Evolutionary conservation across 208 protist species (phyloP), one percentile per base, ranked within the genome.

Genomic region (Acanthamoeba pearcei): DNA sequence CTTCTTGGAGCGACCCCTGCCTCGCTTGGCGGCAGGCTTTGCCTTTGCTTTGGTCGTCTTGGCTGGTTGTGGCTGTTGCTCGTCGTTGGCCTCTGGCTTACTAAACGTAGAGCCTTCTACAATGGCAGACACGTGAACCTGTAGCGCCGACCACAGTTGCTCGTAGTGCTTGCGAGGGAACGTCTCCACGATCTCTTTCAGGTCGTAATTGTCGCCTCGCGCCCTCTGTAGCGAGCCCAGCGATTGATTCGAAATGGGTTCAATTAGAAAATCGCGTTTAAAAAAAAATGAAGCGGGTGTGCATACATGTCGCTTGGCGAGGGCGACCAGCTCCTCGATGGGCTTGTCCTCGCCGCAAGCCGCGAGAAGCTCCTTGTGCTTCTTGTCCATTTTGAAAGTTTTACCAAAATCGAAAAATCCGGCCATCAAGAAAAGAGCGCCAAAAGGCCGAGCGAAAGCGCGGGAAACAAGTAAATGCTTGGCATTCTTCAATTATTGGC

Each of bases 351-450:
- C 60, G 15, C 60, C 60, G 15, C 60, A 66, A 66, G 70, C 70
- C 29, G 70, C n/a, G 35, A 78, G 70, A 78, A 78, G 70, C 70
- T 78, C 70, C n/a, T 78, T 78, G 70, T 78, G 70, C n/a, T 78
- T 78, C 70, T 78, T 78, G 70, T 78, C 70, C 70, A 78, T 74
- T 72, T n/a, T 27, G 22, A 9, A 32, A n/a, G 64, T 6, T 29
- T 29, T 72, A 24, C 2, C 5, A 6, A 46, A 27, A 19, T 19
- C 68, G 42, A 46, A 42, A 78, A 78, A 76, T 76, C 42, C 68
- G 0, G 29, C 57, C 22, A n/a, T 15, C 24, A 19, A 66, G 0
- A 12, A 27, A n/a, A 27, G 15, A 8, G 60, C 60, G 60, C 60
- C 60, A 66, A 66, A 66, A n/a, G 49, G 49, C 49, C 42, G 42